phyloP scores from a whole-genome alignment of 2,329 filamentous ascomycete genomes.

The Metarhizium guizhouense region DNA sequence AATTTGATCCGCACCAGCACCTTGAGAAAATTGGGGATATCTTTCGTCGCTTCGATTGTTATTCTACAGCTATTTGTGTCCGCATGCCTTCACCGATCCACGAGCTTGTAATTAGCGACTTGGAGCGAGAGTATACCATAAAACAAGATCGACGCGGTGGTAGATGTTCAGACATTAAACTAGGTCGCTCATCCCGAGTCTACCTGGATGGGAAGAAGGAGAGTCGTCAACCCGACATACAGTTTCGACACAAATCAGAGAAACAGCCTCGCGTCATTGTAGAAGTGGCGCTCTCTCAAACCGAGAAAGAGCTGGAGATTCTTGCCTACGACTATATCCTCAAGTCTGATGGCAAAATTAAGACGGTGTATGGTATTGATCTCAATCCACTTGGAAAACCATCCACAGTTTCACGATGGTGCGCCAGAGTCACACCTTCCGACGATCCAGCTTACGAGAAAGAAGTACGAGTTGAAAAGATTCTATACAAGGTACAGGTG shows the following conservation, averaged over 20 bases:
- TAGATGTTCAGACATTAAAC: not conserved
- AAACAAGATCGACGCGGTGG: not conserved
- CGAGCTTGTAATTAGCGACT: not conserved
- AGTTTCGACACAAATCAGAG: not conserved
- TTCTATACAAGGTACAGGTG: not conserved
- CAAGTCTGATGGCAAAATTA: conserved; percentile 1
- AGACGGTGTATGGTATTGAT: not conserved
- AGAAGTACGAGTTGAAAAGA: conserved; percentile 3
- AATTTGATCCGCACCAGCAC: not conserved
- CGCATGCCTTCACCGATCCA: not conserved
- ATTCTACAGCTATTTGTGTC: conserved; percentile 2
- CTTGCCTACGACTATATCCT: conserved; percentile 2
- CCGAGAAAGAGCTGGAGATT: not conserved
- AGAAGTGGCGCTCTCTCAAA: conserved; percentile 1
- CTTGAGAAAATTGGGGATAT: not conserved
- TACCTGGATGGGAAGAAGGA: not conserved
- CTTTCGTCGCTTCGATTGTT: conserved; percentile 4
- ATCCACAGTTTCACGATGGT: conserved; percentile 1
- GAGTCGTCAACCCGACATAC: conserved; percentile 1
- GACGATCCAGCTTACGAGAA: conserved; percentile 1
- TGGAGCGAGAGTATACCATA: not conserved
- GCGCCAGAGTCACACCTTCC: not conserved
- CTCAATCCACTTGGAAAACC: not conserved
- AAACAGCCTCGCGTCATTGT: not conserved
- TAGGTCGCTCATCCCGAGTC: not conserved